Conservation (phyloP, 495 filamentous ascomycete genomes). For the Elasticomyces elasticus region DNA sequence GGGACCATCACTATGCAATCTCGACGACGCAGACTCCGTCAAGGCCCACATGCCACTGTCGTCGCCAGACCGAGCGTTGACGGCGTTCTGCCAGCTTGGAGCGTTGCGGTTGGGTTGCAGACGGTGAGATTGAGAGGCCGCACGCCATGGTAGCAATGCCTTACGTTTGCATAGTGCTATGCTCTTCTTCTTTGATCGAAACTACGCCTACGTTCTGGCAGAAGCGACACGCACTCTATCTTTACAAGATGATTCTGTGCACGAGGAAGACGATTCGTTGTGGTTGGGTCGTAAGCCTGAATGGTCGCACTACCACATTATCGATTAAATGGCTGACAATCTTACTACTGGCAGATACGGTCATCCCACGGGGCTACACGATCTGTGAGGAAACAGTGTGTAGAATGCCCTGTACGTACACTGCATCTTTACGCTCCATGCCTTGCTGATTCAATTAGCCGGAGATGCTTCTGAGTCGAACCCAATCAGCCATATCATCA, state of each 20-base stretch:
- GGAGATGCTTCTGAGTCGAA: not conserved
- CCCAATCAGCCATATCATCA: constrained; percentile 7
- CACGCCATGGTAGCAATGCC: too few species aligned
- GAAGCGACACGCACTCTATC: constrained; percentile 30
- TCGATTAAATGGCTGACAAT: too few species aligned
- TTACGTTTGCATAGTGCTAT: too few species aligned
- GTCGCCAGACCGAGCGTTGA: constrained; percentile 14
- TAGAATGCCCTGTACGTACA: too few species aligned
- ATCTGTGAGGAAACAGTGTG: constrained; percentile 17
- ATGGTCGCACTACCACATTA: too few species aligned
- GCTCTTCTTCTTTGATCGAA: constrained; percentile 34
- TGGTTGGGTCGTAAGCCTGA: constrained; percentile 30
- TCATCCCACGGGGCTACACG: constrained; percentile 8
- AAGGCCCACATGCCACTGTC: constrained; percentile 9
- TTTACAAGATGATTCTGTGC: constrained; percentile 10
- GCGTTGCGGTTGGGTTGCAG: constrained; percentile 32
- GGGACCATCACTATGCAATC: constrained; percentile 4
- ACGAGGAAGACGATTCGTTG: constrained; percentile 24
- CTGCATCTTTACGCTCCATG: too few species aligned
- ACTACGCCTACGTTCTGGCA: constrained; percentile 34
- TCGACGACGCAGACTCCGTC: constrained; percentile 4
- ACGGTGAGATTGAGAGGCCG: too few species aligned
- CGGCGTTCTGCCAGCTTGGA: constrained; percentile 18
- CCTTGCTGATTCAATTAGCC: too few species aligned
- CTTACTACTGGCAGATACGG: too few species aligned